Base-by-base conservation (phyloP, 495 filamentous ascomycete species). In the Xylaria grammica region DNA sequence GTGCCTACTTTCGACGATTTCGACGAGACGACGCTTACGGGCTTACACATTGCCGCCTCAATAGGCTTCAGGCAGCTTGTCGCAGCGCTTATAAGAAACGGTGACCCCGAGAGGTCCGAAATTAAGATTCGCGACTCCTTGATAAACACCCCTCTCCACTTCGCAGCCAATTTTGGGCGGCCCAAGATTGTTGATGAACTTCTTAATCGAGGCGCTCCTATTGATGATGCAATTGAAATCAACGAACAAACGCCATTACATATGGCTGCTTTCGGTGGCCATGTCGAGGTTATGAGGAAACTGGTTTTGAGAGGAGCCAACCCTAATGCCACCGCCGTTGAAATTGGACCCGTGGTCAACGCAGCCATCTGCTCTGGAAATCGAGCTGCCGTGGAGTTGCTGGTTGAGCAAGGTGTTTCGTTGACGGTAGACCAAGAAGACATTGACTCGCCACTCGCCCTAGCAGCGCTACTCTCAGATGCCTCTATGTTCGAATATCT, bases 331-430 rank as follows among this genome's bases (percentile, higher is more conserved):
- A 65, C 62, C 32, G 49, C 60, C 2, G 49, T 68, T 7, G 71
- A 76, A 1, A 65, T 72, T 45, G 73, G 75, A 3, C 73, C 69
- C 1, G 73, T 77, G 1, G 65, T 77, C n/a, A 77, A 72, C 32
- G 74, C 73, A 1, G 74, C 74, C 11, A 77, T 77, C 44, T 65
- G 61, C 11, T 75, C 74, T 0, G 74, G 74, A 0, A 77, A 75
- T 56, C 57, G 66, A 55, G 66, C 53, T 4, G 72, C 73, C 15
- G 74, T 75, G 11, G 65, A 77, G 48, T 48, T 77, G 32, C 72
- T 77, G 3, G 70, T 77, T 36, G 69, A 77, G 50, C 65, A 62
- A 13, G 67, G 69, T 27, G 74, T 73, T 11, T 68, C 64, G 17
- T 65, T 74, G 40, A 70, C 66, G 2, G 19, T 69, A n/a, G 64